Percentiles rank a stretch among this genome's conserved stretches.
Evolutionary conservation across 129 eudicot genomes (phyloP).

Genomic region (Artemisia tridentata): DNA sequence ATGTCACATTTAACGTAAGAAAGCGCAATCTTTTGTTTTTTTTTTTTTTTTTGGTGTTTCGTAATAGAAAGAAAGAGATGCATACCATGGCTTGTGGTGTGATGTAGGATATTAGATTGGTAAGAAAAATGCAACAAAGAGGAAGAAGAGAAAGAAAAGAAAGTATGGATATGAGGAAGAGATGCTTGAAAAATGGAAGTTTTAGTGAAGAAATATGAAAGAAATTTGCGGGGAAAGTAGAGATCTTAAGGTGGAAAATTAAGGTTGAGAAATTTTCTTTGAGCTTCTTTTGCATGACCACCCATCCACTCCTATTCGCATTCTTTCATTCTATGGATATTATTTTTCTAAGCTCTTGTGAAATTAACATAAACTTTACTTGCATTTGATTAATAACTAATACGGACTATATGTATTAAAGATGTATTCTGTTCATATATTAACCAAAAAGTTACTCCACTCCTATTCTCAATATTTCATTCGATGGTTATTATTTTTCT

Average conservation of each 20-base stretch:
- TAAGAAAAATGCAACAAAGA: constrained; percentile 16
- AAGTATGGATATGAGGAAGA: constrained; percentile 17
- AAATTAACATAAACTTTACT: too few species aligned
- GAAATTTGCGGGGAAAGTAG: constrained; percentile 39
- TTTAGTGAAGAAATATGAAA: constrained; percentile 22
- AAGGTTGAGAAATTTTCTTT: constrained; percentile 33
- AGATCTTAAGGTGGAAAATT: constrained; percentile 26
- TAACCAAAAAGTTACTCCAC: too few species aligned
- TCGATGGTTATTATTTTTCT: too few species aligned
- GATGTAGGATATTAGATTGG: constrained; percentile 23
- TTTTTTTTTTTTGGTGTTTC: background rate
- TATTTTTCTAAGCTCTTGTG: background rate
- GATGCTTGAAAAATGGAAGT: constrained; percentile 30
- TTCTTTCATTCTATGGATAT: constrained; percentile 24
- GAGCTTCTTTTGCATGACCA: constrained; percentile 38
- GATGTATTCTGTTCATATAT: too few species aligned
- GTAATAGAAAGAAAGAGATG: background rate
- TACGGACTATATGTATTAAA: too few species aligned
- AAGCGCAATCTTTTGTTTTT: background rate
- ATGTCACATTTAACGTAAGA: constrained; percentile 13
- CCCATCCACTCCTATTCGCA: constrained; percentile 38
- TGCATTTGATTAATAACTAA: too few species aligned
- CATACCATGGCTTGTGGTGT: constrained; percentile 40
- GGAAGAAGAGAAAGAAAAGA: constrained; percentile 20
- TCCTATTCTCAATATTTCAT: too few species aligned